Base-by-base conservation (phyloP, 2,329 filamentous ascomycete genomes). In the Aspergillus ustus region DNA sequence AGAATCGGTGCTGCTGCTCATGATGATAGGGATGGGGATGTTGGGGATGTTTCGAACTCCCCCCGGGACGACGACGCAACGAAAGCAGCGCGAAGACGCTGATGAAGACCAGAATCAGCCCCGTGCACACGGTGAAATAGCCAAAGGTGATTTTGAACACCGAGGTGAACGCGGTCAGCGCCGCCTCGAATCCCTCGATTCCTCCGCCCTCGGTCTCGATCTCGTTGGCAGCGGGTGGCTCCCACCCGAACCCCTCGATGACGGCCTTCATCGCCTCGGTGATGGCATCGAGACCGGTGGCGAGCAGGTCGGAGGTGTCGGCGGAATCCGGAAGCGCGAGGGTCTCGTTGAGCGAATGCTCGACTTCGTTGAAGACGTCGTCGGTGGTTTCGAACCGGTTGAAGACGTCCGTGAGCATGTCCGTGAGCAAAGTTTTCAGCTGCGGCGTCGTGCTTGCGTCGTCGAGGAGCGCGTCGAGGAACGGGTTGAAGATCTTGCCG, bases 181-280 rank as follows among this genome's bases (percentile, higher is more conserved):
- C 34, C 0, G 34, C 34, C 2, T 40, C 34, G 15, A 52, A 31
- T 2, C 29, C 51, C 29, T 52, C 51, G n/a, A 37, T 19, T 4
- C 29, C 51, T 19, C 20, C 29, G 29, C 51, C 51, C 4, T 40
- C 8, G 51, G 13, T 22, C 29, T 52, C 51, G 4, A 15, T n/a
- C n/a, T n/a, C n/a, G n/a, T n/a, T n/a, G n/a, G n/a, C n/a, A n/a
- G n/a, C 19, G 4, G 51, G 51, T 3, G 51, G 22, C 51, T 52
- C 51, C 51, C 31, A 52, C 29, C 51, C 51, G 22, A 52, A 52
- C 6, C 22, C 31, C 51, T 52, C n/a, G 31, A 52, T 40, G 19
- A 52, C 29, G 7, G 51, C 15, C 9, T 40, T 40, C 34, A 40
- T 40, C 8, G 34, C 34, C 9, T 40, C 34, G 9, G 34, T 40